Conservation (phyloP, 306 rosid genomes). For the Pyrus pyrifolia region DNA sequence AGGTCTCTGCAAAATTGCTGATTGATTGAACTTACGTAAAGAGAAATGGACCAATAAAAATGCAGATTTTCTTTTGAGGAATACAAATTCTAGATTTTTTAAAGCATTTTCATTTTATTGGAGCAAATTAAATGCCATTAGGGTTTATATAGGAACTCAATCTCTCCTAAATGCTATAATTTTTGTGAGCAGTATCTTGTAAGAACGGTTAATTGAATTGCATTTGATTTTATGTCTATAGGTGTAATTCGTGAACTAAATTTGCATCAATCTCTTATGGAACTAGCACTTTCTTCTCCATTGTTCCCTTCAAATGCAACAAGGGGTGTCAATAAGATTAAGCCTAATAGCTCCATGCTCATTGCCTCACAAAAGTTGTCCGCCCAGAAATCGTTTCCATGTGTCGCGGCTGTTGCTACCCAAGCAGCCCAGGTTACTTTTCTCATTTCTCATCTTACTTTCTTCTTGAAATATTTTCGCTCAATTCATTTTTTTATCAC, state of each 20-base stretch:
- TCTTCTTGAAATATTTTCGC: not conserved
- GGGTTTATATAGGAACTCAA: not conserved
- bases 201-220: not conserved
- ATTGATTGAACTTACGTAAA: not conserved
- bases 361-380: constrained; percentile 10
- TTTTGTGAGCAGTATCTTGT: not conserved
- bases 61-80: not conserved
- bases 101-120: not conserved
- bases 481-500: not conserved
- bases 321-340: constrained; percentile 15
- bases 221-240: not conserved
- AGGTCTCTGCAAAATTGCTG: not conserved
- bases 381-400: constrained; percentile 13
- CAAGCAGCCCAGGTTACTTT: constrained; percentile 36
- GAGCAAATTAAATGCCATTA: not conserved
- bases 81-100: not conserved
- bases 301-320: constrained; percentile 17
- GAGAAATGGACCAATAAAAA: not conserved
- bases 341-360: constrained; percentile 14
- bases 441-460: not conserved
- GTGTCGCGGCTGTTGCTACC: constrained; percentile 21
- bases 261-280: constrained; percentile 20
- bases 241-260: not conserved
- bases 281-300: constrained; percentile 29
- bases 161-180: no score